These are phyloP conservation scores for Metarhizium album DNA, from an alignment of 2,329 filamentous ascomycete genomes.

Conservation along the genomic window DNA sequence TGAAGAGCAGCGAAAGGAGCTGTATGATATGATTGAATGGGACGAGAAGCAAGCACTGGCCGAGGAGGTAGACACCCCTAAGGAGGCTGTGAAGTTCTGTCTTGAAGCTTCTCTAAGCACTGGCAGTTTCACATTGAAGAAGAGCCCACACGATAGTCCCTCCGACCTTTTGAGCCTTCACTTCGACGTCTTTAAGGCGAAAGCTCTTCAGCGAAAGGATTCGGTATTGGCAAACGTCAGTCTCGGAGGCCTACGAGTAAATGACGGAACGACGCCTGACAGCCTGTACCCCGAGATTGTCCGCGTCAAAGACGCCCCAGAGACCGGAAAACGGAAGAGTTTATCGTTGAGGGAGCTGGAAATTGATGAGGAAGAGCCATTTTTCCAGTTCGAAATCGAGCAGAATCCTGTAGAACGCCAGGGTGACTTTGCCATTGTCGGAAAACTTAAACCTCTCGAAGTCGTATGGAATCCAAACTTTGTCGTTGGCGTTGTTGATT, in stretches of 20 bases:
- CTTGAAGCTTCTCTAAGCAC: conserved; percentile 88
- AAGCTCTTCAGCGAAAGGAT: conserved; percentile 79
- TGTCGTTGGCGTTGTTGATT: conserved; percentile 79
- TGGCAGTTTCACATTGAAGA: conserved; percentile 88
- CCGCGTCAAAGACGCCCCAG: conserved; percentile 77
- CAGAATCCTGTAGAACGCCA: conserved; percentile 89
- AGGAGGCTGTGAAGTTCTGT: conserved; percentile 87
- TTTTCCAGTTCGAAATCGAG: conserved; percentile 89
- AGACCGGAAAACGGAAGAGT: conserved; percentile 32
- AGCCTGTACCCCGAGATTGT: conserved; percentile 93
- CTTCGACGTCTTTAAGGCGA: conserved; percentile 90
- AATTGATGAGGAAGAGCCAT: conserved; percentile 50
- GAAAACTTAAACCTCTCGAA: conserved; percentile 90
- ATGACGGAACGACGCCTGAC: conserved; percentile 87
- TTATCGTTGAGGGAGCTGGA: conserved; percentile 46
- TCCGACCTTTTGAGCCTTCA: conserved; percentile 81
- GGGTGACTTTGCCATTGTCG: conserved; percentile 79
- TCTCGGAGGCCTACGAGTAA: conserved; percentile 84
- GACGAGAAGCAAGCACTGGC: conserved; percentile 88
- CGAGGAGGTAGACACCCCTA: conserved; percentile 78
- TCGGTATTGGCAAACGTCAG: conserved; percentile 83
- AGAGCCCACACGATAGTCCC: conserved; percentile 48
- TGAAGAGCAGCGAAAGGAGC: conserved; percentile 88
- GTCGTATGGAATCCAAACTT: conserved; percentile 97
- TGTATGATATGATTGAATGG: conserved; percentile 97